Evolutionary conservation across 2,329 filamentous ascomycete genomes (phyloP).

Genomic region (Myriosclerotinia duriaeana): DNA sequence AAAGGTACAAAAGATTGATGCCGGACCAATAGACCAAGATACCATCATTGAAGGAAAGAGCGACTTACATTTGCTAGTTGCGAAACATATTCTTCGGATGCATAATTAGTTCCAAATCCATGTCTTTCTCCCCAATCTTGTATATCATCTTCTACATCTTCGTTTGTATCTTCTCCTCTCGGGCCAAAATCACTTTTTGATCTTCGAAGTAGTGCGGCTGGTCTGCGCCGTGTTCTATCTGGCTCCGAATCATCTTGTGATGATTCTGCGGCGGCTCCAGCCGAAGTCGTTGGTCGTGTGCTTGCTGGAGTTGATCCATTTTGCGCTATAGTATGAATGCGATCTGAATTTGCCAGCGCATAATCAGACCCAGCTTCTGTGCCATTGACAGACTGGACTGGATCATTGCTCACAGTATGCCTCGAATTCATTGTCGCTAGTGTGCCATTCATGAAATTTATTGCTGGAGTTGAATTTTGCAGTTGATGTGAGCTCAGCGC

Average conservation of each 20-base stretch:
- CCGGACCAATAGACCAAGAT: neutral
- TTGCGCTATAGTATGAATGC: slow-evolving; percentile 3
- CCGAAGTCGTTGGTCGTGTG: slow-evolving; percentile 32
- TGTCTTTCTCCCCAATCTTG: slow-evolving; percentile 52
- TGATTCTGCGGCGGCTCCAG: slow-evolving; percentile 32
- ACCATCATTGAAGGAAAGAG: slow-evolving; percentile 32
- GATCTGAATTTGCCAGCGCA: slow-evolving; percentile 18
- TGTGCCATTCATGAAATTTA: slow-evolving; percentile 30
- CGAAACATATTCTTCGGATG: slow-evolving; percentile 68
- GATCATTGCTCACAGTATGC: slow-evolving; percentile 35
- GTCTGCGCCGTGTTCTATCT: slow-evolving; percentile 32
- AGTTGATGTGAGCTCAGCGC: slow-evolving; percentile 27
- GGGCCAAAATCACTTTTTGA: slow-evolving; percentile 55
- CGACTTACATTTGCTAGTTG: slow-evolving; percentile 60
- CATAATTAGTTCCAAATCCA: slow-evolving; percentile 72
- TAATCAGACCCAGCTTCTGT: slow-evolving; percentile 6
- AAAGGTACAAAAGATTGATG: neutral
- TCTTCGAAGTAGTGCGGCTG: slow-evolving; percentile 39
- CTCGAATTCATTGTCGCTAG: slow-evolving; percentile 29
- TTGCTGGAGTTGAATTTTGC: neutral
- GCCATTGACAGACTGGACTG: slow-evolving; percentile 26
- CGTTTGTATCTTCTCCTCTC: slow-evolving; percentile 41
- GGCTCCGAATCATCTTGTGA: slow-evolving; percentile 38
- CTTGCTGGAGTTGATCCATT: slow-evolving; percentile 7
- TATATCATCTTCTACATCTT: slow-evolving; percentile 33